Percentiles rank a stretch among this genome's conserved stretches.
These are phyloP conservation scores for Fusarium sp. DNA, from an alignment of 2,329 filamentous ascomycete species.

Conservation along the genomic window DNA sequence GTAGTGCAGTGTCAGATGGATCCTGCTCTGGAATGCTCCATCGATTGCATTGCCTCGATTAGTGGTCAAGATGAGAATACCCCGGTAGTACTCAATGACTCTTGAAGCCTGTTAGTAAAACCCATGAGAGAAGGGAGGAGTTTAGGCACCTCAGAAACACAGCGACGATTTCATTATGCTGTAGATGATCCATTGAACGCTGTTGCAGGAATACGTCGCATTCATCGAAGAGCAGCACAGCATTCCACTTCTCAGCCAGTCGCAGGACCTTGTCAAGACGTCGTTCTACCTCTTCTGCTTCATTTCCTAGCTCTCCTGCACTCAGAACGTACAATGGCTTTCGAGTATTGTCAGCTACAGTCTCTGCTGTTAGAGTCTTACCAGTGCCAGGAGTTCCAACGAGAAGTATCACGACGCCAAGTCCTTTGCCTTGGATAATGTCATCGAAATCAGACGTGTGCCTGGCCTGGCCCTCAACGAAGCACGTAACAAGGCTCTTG, in stretches of 20 bases:
- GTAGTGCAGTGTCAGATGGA: constrained; percentile 5
- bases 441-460: neutral
- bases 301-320: neutral
- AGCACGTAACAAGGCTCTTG: neutral
- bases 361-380: constrained; percentile 17
- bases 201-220: neutral
- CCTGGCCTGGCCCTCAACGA: neutral
- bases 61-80: neutral
- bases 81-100: neutral
- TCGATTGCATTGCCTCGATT: constrained; percentile 2
- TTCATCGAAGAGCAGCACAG: constrained; percentile 6
- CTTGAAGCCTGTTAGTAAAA: neutral
- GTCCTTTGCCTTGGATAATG: constrained; percentile 3
- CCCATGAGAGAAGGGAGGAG: neutral
- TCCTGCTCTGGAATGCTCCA: neutral
- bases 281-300: neutral
- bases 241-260: constrained; percentile 1
- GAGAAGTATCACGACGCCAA: constrained; percentile 2
- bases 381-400: constrained; percentile 19
- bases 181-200: neutral
- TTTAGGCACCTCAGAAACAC: neutral
- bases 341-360: neutral
- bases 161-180: neutral
- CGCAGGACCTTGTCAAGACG: constrained; percentile 5
- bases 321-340: constrained; percentile 16